A percentile compares a stretch with the other conserved stretches of the same genome.
Conservation (phyloP, 352 stramenopile species). For the Phytophthora tentaculata region DNA sequence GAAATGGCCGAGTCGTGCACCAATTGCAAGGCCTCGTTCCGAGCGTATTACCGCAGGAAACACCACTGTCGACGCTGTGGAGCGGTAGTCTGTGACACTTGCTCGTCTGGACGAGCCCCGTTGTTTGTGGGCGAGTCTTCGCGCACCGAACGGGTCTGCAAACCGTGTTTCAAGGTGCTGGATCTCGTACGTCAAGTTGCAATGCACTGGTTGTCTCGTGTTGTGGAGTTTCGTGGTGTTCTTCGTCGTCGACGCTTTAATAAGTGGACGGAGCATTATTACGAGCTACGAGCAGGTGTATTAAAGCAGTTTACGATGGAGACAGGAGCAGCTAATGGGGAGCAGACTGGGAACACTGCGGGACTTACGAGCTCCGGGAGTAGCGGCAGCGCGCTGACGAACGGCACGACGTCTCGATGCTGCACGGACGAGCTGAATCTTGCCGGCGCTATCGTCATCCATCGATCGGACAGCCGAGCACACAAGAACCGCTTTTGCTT, state of each 20-base stretch:
- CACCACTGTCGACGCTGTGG: constrained; percentile 87
- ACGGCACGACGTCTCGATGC: constrained; percentile 17
- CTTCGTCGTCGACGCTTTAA: constrained; percentile 73
- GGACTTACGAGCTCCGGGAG: constrained; percentile 28
- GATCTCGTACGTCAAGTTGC: constrained; percentile 69
- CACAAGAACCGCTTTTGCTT: constrained; percentile 84
- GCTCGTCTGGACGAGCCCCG: constrained; percentile 67
- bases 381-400: constrained; percentile 1
- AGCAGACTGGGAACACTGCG: constrained; percentile 21
- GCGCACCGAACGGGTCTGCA: constrained; percentile 75
- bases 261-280: constrained; percentile 88
- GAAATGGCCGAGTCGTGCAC: constrained; percentile 66
- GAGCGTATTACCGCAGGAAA: constrained; percentile 71
- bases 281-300: constrained; percentile 73
- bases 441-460: constrained; percentile 82
- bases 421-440: constrained; percentile 76
- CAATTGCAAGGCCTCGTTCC: constrained; percentile 73
- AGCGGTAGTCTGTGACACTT: constrained; percentile 79
- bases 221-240: constrained; percentile 76
- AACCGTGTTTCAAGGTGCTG: constrained; percentile 69
- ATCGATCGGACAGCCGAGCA: constrained; percentile 67
- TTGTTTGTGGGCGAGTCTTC: constrained; percentile 75
- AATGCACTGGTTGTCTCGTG: constrained; percentile 67
- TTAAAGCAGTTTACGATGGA: constrained; percentile 82
- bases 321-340: constrained; percentile 32